A percentile compares a stretch with the other conserved stretches of the same genome.
Conservation (phyloP, 2,329 filamentous ascomycete genomes). For the Colletotrichum acutatum region DNA sequence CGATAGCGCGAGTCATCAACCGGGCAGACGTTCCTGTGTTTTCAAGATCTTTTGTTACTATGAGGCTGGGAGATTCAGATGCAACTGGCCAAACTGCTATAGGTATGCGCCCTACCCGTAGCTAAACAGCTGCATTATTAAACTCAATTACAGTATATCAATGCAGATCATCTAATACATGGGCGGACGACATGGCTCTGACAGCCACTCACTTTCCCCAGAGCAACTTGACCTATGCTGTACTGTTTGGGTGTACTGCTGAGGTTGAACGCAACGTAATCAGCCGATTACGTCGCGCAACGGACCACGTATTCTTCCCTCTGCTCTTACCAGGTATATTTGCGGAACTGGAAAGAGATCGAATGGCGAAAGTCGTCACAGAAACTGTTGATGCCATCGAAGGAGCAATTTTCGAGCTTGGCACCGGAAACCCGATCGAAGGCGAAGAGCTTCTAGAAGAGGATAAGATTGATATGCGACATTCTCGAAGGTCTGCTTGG, state of each 20-base stretch:
- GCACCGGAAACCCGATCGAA: neutral
- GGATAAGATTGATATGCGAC: neutral
- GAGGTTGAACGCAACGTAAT: neutral
- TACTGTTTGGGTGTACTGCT: neutral
- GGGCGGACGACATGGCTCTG: neutral
- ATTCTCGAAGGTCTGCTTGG: slow-evolving; percentile 35
- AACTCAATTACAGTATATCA: neutral
- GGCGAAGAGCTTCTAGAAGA: neutral
- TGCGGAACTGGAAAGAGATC: slow-evolving; percentile 43
- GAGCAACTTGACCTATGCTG: neutral
- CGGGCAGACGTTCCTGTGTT: slow-evolving; percentile 6
- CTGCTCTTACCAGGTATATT: slow-evolving; percentile 44
- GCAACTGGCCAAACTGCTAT: neutral
- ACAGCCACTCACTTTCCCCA: neutral
- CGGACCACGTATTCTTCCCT: slow-evolving; percentile 38
- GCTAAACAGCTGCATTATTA: neutral
- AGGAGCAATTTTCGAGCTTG: slow-evolving; percentile 38
- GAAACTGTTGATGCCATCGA: slow-evolving; percentile 39
- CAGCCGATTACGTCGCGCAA: neutral
- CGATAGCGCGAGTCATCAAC: slow-evolving; percentile 4
- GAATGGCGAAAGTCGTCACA: slow-evolving; percentile 34
- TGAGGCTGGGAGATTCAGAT: neutral
- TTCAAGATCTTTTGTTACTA: neutral
- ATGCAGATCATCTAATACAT: neutral
- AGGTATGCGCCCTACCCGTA: neutral